phyloP scores from a whole-genome alignment of 805 yeast genomes.

The Sungouiozyma intestinalis region DNA sequence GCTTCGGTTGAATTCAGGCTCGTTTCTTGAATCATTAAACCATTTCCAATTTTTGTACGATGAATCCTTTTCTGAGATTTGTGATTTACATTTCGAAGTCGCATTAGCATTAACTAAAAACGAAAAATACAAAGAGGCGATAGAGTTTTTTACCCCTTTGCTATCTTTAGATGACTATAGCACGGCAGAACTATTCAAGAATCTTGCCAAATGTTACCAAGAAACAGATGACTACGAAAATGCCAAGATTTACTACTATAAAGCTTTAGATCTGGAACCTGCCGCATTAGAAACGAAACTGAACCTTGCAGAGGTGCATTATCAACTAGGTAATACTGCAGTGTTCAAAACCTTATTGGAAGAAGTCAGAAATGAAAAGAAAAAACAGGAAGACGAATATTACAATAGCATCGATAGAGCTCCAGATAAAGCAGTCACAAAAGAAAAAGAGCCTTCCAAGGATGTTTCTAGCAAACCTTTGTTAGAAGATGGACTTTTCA shows the following conservation, averaged over 20 bases:
- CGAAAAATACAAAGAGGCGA: slow-evolving; percentile 66
- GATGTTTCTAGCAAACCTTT: slow-evolving; percentile 22
- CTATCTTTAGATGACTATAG: slow-evolving; percentile 43
- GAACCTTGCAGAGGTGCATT: slow-evolving; percentile 73
- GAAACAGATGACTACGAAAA: slow-evolving; percentile 59
- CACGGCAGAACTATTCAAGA: slow-evolving; percentile 36
- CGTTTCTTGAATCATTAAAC: slow-evolving; percentile 56
- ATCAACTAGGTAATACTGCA: slow-evolving; percentile 49
- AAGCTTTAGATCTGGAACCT: slow-evolving; percentile 48
- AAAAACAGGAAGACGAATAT: slow-evolving; percentile 19
- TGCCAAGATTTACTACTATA: slow-evolving; percentile 50
- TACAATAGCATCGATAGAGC: slow-evolving; percentile 7
- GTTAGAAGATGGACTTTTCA: slow-evolving; percentile 24
- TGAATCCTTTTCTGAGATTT: slow-evolving; percentile 47
- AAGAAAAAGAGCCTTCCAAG: slow-evolving; percentile 2
- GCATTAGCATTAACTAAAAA: slow-evolving; percentile 63
- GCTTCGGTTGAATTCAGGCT: slow-evolving; percentile 54
- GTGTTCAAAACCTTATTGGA: slow-evolving; percentile 44
- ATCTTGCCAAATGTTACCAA: slow-evolving; percentile 68
- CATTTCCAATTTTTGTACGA: slow-evolving; percentile 56
- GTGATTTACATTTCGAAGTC: slow-evolving; percentile 67
- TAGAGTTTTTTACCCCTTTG: slow-evolving; percentile 51
- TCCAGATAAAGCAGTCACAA: not conserved
- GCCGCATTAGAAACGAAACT: slow-evolving; percentile 62
- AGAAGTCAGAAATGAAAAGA: slow-evolving; percentile 41